Base-by-base conservation (phyloP, 202 grass and related monocot species). In the Hordeum pubiflorum region DNA sequence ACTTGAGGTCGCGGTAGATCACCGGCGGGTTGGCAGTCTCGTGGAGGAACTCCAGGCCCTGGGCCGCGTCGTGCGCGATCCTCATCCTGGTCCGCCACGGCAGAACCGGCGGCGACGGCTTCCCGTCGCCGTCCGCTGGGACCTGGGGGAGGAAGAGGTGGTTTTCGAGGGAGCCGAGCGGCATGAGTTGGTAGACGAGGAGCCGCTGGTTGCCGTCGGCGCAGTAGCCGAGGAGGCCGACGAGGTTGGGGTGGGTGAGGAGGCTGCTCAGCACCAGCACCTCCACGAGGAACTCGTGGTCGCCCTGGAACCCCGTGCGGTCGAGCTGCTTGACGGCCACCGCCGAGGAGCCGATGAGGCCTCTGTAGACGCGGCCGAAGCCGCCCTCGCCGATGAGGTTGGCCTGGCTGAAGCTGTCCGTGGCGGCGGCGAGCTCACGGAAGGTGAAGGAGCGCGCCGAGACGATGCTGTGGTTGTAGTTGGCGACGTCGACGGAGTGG, bases 1-100 rank as follows among this genome's bases (percentile, higher is more conserved):
- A 58, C 80, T 91, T 91, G 79, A 91, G 83, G 67, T 88, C 86
- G 10, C 89, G 82, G 79, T 80, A 91, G 66, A 91, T 86, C 22
- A 91, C 82, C 4, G 78, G 62, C 10, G 79, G 79, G 63, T 9
- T 77, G 13, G 36, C 44, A 27, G 59, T 65, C 12, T 88, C 89
- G 26, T 91, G 86, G 7, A 91, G 72, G 69, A 88, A 88, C 71
- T 88, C 86, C 0, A 91, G 69, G 6, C 89, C 89, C 23, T 58
- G 6, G 0, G 83, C 89, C 0, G 82, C 74, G 27, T 83, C 89
- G 39, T 58, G 62, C 18, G 89, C 89, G 64, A 91, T 86, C 64
- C 37, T 61, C 86, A 91, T 91, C 72, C 89, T 37, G 11, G 37
- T n/a, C 9, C 17, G 73, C 87, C 83, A 89, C 0, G 58, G 21